Evolutionary conservation across 345 rosid genomes (phyloP).

Genomic region (Camelina hispida): DNA sequence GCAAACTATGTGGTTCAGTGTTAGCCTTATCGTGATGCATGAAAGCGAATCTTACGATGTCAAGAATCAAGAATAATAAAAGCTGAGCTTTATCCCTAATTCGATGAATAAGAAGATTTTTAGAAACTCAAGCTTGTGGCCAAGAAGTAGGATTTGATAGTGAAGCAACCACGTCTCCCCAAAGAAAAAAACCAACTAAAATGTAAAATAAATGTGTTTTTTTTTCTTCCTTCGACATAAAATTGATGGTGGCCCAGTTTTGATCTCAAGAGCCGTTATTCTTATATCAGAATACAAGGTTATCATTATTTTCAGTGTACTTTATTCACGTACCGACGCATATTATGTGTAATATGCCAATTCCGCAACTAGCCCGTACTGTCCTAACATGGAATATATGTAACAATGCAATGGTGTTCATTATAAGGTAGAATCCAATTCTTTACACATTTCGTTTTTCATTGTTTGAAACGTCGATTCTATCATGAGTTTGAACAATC

Average conservation of each 20-base stretch:
- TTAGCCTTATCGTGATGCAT: conserved; percentile 34
- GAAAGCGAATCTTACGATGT: conserved; percentile 25
- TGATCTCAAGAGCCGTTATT: conserved; percentile 37
- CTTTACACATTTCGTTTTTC: conserved; percentile 20
- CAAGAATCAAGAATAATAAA: conserved; percentile 28
- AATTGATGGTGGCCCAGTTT: conserved; percentile 9
- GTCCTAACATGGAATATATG: conserved; percentile 37
- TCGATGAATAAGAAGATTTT: conserved; percentile 1
- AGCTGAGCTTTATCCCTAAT: conserved; percentile 26
- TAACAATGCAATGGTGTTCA: conserved; percentile 5
- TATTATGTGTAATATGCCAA: conserved; percentile 5
- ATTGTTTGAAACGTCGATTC: not conserved
- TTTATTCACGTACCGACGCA: conserved; percentile 34
- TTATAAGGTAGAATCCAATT: conserved; percentile 25
- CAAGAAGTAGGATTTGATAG: conserved; percentile 25
- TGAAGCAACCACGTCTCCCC: conserved; percentile 17
- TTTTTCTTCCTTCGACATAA: not conserved
- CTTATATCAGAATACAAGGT: conserved; percentile 21
- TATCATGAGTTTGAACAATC: too few relatives aligned
- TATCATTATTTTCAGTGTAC: conserved; percentile 8
- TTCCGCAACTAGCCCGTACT: conserved; percentile 31
- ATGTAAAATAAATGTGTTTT: not conserved
- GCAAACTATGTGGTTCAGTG: conserved; percentile 19
- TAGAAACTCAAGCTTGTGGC: conserved; percentile 28
- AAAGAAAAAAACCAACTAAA: too few relatives aligned